Base-by-base conservation (phyloP, 2,329 filamentous ascomycete species). In the Dissoconium aciculare region DNA sequence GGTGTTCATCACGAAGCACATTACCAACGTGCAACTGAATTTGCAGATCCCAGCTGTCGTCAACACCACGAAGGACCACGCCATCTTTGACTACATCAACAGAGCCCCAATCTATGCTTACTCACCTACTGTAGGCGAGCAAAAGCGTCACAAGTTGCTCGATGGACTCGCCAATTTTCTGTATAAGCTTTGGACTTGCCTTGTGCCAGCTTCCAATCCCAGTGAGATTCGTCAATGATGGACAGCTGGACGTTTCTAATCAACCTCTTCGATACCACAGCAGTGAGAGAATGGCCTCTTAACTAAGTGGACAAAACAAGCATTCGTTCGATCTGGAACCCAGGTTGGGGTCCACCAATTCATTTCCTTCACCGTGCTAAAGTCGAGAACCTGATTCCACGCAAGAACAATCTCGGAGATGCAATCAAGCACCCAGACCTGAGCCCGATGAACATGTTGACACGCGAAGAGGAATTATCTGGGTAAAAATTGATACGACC, bases 381-480 rank as follows among this genome's bases (percentile, higher is more conserved):
- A 24, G 17, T 31, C 5, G 28, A 31, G 11, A 14, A 11, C 21
- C 28, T 31, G 15, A 11, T 31, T 17, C 28, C 28, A 19, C 26
- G 11, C n/a, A 3, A 13, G 3, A 24, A 31, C 14, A 11, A 19
- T 23, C 28, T 19, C 19, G 28, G 28, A 11, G 10, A 23, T 8
- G 16, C 16, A 11, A 28, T 28, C 26, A 28, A 28, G 26, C 26
- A 28, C 26, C n/a, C n/a, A 11, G 26, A 28, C 15, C n/a, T 28
- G 26, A 28, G 15, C 26, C n/a, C 26, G 11, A 11, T 28, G 10
- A 28, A 28, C 14, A 28, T 28, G 15, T 28, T 28, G 26, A 15
- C n/a, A 14, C 11, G 15, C 26, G 10, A 28, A 11, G 26, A 28
- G 5, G n/a, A 28, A 15, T n/a, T 28, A 5, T 12, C 26, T 15